Conservation (phyloP, 768 basidiomycete genomes). For the Auricularia sp. region DNA sequence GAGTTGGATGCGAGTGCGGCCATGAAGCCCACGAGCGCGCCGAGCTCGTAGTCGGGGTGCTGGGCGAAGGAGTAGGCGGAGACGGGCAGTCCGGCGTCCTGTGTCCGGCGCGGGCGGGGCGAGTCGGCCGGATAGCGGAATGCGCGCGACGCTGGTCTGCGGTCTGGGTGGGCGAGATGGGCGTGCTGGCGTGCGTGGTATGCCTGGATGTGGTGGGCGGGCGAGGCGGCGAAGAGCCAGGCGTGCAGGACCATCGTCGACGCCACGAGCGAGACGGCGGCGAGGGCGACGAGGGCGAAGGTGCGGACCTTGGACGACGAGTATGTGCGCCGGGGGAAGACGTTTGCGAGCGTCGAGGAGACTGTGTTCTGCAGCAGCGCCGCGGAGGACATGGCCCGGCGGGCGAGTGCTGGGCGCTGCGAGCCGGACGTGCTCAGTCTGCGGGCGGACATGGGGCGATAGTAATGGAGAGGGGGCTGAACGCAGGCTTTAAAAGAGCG, state of each 20-base stretch:
- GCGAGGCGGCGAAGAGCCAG: constrained; percentile 24
- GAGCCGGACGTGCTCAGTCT: not conserved
- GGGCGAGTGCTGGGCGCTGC: not conserved
- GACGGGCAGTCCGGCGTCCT: constrained; percentile 24
- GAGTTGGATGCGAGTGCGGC: constrained; percentile 66
- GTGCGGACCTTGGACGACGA: not conserved
- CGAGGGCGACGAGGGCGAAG: constrained; percentile 44
- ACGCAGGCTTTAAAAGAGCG: not conserved
- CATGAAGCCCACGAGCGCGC: constrained; percentile 64
- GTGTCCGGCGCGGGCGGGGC: constrained; percentile 31
- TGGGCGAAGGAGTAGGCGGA: not conserved
- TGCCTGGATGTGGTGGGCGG: constrained; percentile 20
- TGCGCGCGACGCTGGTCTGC: constrained; percentile 10
- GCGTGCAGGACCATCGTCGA: constrained; percentile 48
- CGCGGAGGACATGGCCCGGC: not conserved
- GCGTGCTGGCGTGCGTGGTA: constrained; percentile 22
- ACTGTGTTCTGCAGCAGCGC: not conserved
- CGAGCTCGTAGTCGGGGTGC: constrained; percentile 47
- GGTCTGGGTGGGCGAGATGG: constrained; percentile 6
- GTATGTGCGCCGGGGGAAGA: not conserved
- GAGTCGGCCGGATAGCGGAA: not conserved
- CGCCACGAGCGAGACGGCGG: constrained; percentile 40
- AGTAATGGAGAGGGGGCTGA: not conserved
- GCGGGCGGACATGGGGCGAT: not conserved
- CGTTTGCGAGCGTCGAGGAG: not conserved